Base-by-base conservation (phyloP, 2,329 filamentous ascomycete genomes). In the Penicillium sp. region DNA sequence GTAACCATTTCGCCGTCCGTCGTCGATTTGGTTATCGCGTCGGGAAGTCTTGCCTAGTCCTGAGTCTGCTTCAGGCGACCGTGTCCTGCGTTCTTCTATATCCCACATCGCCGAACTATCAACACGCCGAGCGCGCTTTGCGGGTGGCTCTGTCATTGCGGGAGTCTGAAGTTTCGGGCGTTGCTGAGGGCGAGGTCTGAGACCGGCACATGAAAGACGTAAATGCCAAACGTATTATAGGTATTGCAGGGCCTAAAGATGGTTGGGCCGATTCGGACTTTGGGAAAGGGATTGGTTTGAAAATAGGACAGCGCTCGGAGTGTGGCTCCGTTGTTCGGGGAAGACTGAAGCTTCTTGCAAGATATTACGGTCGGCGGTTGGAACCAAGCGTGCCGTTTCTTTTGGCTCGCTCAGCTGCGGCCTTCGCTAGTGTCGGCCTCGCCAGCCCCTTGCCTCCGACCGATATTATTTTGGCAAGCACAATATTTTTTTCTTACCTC, bases 101-200 rank as follows among this genome's bases (percentile, higher is more conserved):
- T 90, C 87, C 85, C 86, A 87, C 83, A 86, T 87, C 56, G 85
- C 81, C 55, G 83, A 84, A 74, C 84, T 86, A 67, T 89, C 87
- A n/a, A 81, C 81, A 52, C 81, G 76, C 62, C 82, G 80, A 21
- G 81, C 73, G 55, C 83, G 82, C 71, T 84, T 85, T 56, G 81
- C 74, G 63, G 84, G 79, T 67, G 81, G 82, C 68, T 86, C 84
- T 26, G 83, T 75, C 85, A 86, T 86, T 53, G 30, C 74, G 52
- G 13, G 53, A 38, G 44, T 61, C 48, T 58, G 63, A 60, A 31
- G 51, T 51, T 50, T 41, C n/a, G 8, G 17, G 26, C 15, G 50
- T 50, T 19, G 15, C 49, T 48, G 11, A 47, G 35, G n/a, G n/a
- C 30, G 53, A 48, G 35, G 51, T 26, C 44, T 48, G n/a, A n/a